Evolutionary conservation across 75 land plant species (phyloP), one percentile per base, ranked within the genome.

Genomic region (Pseudotsuga menziesii): DNA sequence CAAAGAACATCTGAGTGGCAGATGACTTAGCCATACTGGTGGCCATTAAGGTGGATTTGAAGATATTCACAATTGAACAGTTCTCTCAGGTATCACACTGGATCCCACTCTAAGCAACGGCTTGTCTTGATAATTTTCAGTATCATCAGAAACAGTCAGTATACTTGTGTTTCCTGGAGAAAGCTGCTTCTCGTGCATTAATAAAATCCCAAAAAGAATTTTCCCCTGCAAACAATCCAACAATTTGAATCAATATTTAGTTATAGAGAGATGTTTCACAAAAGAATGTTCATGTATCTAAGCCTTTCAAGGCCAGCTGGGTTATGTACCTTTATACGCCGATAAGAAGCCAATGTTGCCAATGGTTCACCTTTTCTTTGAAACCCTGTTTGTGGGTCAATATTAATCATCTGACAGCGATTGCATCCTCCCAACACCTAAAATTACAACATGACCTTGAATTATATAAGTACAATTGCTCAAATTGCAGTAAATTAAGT

Each of bases 401-500:
- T 58, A 78, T 92, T 94, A 75, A 94, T 87, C 99, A 92, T 92
- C 82, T 91, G 89, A 78, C 99, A 97, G 17, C 98, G 88, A 78
- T 91, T 96, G 86, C 98, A 96, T 78, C 98, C 98, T 56, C 98
- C 99, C 20, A 94, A 75, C 13, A 91, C 89, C 98, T 95, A 83
- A 60, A 57, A 61, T n/a, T 56, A 75, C 17, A 74, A n/a, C 2
- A 4, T 0, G 17, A 15, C 14, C 25, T 23, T 25, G 4, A n/a
- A 12, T 55, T 25, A 48, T 12, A 26, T 2, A 44, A 48, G 12
- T 17, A 71, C 26, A 48, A n/a, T 7, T 44, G 57, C 61, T 60
- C 17, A 60, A 60, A 60, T 60, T 48, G 54, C 11, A 48, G 54
- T 48, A 48, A 48, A 48, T 48, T 48, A 48, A 48, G 54, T 48